Base-by-base conservation (phyloP, 1,139 yeast genomes). In the Candida labiduridarum region DNA sequence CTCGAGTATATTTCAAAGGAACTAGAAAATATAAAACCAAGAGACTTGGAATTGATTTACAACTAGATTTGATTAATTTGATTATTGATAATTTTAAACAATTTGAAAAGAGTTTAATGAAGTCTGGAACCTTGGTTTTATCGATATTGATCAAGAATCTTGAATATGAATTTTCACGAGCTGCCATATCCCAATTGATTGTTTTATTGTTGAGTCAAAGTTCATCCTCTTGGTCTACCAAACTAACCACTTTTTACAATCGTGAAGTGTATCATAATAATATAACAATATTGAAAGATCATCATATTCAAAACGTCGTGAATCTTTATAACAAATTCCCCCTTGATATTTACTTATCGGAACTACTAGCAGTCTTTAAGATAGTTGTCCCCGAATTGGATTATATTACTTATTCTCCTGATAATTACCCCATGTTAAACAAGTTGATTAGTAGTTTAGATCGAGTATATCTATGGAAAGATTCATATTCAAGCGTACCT, bases 231-330 rank as follows among this genome's bases (percentile, higher is more conserved):
- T 19, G 22, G 22, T 19, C 41, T 4, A 27, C 15, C 10, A 18
- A 46, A 6, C 29, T 49, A 5, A 42, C 34, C 3, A 48, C 46
- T 30, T 47, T 35, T 18, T 42, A 47, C 35, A 59, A 55, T 41
- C 48, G 42, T 16, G 54, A 52, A 16, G 39, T 38, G 46, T 52
- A 46, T 40, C 54, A 49, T 40, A 39, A 49, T 40, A 39, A 33
- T 1, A 46, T 53, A 2, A 46, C 51, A 14, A 39, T 51, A 10
- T 56, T 67, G 41, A 63, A 64, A 46, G 56, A 59, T 1, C 74
- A 79, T 79, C 76, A 73, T 45, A 64, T 71, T 5, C 65, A 68
- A 48, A 54, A 64, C 34, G 69, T 69, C 16, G 65, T 66, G 2
- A 77, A 71, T 44, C 57, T 75, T 38, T 61, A 59, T 39, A 47